Evolutionary conservation across 257 asterid genomes (phyloP), one percentile per base, ranked within the genome.

Genomic region (Pogostemon cablin): DNA sequence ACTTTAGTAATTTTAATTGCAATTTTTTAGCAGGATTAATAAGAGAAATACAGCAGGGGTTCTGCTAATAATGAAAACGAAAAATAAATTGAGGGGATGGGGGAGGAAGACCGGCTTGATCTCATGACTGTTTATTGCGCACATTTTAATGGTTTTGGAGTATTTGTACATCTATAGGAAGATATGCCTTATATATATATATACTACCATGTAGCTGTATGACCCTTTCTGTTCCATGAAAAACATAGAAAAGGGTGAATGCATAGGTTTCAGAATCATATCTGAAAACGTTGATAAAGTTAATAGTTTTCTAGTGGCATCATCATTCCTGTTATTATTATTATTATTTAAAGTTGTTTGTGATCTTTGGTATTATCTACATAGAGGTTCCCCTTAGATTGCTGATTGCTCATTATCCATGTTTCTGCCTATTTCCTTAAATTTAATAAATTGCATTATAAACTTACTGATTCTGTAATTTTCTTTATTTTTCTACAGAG

Each of bases 401-500:
- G 56, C 42, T 44, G 42, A 47, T 50, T 65, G 56, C 42, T 44
- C 48, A 38, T 56, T 20, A 8, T 39, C 3, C 37, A 54, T 47
- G 17, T 58, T 62, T 7, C 10, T 64, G 15, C 61, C 68, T 67
- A 52, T 61, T 76, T 32, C 72, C 9, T 3, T 17, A 37, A 37
- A 72, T 53, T 60, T 0, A 59, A 53, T 48, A 59, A 4, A 56
- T 68, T 72, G 37, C 52, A 37, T 68, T 67, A 5, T 37, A 32
- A 7, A 47, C 42, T 65, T 48, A 60, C 69, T 34, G 54, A 72
- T 41, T 71, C 40, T 58, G 2, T 62, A 42, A 61, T 44, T 63
- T 71, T 46, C 58, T 70, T 58, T 79, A 57, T 5, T 62, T 38
- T 75, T 68, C 40, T 84, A 55, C 88, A 91, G 99, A 88, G 78